Evolutionary conservation across 2,329 filamentous ascomycete genomes (phyloP), one percentile per base, ranked within the genome.

Genomic region (Talaromyces sp.): DNA sequence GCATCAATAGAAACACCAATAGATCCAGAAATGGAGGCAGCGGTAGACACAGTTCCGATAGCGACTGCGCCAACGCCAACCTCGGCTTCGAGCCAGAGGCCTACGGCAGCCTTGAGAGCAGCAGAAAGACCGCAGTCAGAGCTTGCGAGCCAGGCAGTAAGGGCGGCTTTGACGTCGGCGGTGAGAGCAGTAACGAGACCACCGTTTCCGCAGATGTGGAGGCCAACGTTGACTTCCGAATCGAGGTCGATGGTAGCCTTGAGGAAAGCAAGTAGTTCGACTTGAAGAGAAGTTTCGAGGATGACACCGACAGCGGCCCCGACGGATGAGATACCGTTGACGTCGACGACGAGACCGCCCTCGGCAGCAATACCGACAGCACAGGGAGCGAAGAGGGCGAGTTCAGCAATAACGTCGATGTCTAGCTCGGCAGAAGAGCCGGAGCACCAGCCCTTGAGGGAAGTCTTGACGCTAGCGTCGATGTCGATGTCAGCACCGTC

Each of bases 291-390:
- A 37, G 68, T 67, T 64, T 70, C 74, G 39, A 78, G 71, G 60
- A 76, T 71, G 22, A 76, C 72, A 50, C 70, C 69, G n/a, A 69
- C 67, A 31, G 68, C 70, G 11, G 75, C 68, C 19, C 72, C 47
- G n/a, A 62, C 69, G 58, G 71, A 60, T 19, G 72, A 62, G 65
- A 78, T 76, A 73, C 76, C 76, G 16, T 77, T 75, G 22, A 77
- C 39, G 50, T 72, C 76, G 48, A 77, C 75, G 60, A 70, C 72
- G 60, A 78, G 70, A n/a, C 73, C 71, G 47, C 72, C 75, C 70
- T 77, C 71, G 59, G 76, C 75, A 59, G 76, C 75, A 56, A 76
- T 70, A 27, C 73, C 70, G 43, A 75, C 72, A 58, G 70, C 73
- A 24, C 68, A 69, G 52, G 76, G 76, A 60, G 76, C 70, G 67